A percentile compares a stretch with the other conserved stretches of the same genome.
These are phyloP conservation scores for Artemisia tridentata DNA, from an alignment of 129 eudicot genomes.

Conservation along the genomic window DNA sequence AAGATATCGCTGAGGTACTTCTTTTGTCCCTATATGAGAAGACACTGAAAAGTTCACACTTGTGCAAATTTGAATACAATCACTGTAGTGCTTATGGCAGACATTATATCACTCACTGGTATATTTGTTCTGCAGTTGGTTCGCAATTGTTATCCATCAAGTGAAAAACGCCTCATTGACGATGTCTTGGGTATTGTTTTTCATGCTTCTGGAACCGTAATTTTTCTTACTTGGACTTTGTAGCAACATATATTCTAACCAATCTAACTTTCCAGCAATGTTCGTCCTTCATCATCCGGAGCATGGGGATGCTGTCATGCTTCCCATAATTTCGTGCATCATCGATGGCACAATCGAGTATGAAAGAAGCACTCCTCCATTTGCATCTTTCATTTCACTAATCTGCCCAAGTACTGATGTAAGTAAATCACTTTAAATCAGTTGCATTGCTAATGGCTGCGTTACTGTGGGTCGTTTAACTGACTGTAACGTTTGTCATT, in stretches of 20 bases:
- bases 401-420: slow-evolving; percentile 82
- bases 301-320: slow-evolving; percentile 91
- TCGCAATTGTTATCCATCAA: slow-evolving; percentile 74
- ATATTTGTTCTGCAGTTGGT: slow-evolving; percentile 59
- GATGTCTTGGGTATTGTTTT: slow-evolving; percentile 78
- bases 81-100: too few species aligned
- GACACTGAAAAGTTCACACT: not conserved
- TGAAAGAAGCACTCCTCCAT: slow-evolving; percentile 70
- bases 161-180: slow-evolving; percentile 77
- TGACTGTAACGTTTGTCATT: too few species aligned
- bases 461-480: too few species aligned
- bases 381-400: slow-evolving; percentile 84
- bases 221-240: not conserved
- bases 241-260: slow-evolving; percentile 17
- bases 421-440: slow-evolving; percentile 15
- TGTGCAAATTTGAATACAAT: not conserved
- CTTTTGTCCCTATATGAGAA: not conserved
- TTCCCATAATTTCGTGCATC: slow-evolving; percentile 82
- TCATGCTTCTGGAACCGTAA: not conserved
- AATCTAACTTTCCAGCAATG: slow-evolving; percentile 54
- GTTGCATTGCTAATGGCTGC: too few species aligned
- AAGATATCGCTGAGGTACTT: slow-evolving; percentile 76
- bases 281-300: slow-evolving; percentile 98
- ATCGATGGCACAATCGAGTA: slow-evolving; percentile 87
- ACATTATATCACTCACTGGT: slow-evolving; percentile 5